Evolutionary conservation across 805 yeast species (phyloP).

Genomic region (Debaryomyces castellii): DNA sequence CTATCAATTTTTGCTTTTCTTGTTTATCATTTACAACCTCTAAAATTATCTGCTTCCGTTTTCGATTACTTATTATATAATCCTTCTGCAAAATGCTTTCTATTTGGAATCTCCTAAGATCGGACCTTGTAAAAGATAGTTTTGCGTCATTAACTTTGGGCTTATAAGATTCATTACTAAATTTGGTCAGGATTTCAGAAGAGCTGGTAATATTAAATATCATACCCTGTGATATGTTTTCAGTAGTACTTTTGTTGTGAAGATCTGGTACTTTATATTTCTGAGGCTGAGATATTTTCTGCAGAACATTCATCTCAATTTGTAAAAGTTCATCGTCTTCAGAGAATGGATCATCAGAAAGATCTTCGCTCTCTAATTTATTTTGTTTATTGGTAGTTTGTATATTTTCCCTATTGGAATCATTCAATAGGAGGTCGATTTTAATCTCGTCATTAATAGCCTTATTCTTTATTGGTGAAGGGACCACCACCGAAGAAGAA

Average conservation of each 20-base stretch:
- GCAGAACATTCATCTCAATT: not conserved
- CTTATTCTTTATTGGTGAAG: not conserved
- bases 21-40: constrained; percentile 45
- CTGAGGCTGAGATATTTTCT: not conserved
- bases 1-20: constrained; percentile 39
- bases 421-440: too few relatives aligned
- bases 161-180: not conserved
- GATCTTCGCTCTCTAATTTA: not conserved
- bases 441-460: not conserved
- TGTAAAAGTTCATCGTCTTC: constrained; percentile 9
- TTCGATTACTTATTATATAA: constrained; percentile 26
- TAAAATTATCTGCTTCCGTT: constrained; percentile 51
- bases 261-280: not conserved
- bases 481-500: constrained; percentile 1
- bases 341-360: constrained; percentile 17
- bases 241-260: not conserved
- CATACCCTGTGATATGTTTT: not conserved
- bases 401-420: too few relatives aligned
- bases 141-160: constrained; percentile 22
- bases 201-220: not conserved
- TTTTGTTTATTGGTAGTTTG: not conserved
- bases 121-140: constrained; percentile 45
- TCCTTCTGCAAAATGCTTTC: constrained; percentile 24
- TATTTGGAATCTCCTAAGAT: constrained; percentile 51
- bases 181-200: not conserved